Percentiles rank a stretch among this genome's conserved stretches.
Evolutionary conservation across 129 eudicot species (phyloP).

Genomic region (Smallanthus sonchifolius): DNA sequence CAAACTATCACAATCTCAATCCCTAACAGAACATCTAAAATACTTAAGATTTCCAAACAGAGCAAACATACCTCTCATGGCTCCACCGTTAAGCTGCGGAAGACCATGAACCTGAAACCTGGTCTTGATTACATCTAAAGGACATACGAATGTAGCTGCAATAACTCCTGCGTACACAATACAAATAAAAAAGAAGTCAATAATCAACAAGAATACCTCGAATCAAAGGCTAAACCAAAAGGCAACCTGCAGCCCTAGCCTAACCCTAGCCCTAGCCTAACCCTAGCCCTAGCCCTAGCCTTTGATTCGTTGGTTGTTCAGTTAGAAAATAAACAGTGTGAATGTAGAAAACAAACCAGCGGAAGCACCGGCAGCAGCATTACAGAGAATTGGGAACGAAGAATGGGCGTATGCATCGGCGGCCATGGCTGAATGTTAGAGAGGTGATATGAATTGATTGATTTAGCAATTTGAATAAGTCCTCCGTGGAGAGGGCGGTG

Average conservation of each 20-base stretch:
- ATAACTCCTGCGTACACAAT: constrained; percentile 59
- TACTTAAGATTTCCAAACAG: background rate
- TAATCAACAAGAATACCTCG: background rate
- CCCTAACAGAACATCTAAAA: constrained; percentile 2
- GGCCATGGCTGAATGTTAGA: constrained; percentile 37
- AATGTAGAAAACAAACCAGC: constrained; percentile 48
- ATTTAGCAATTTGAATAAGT: constrained; percentile 21
- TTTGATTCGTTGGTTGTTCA: background rate
- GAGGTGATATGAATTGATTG: background rate
- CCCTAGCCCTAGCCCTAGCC: background rate
- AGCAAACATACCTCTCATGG: constrained; percentile 46
- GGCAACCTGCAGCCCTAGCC: background rate
- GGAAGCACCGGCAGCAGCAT: constrained; percentile 95
- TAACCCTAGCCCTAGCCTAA: background rate
- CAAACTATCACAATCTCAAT: background rate
- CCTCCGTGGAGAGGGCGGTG: constrained; percentile 74
- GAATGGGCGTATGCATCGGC: constrained; percentile 50
- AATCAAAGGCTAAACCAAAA: background rate
- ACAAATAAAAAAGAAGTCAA: background rate
- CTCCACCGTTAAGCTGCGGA: constrained; percentile 50
- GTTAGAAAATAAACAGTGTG: background rate
- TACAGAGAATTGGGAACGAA: constrained; percentile 58
- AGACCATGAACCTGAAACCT: constrained; percentile 95
- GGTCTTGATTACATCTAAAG: constrained; percentile 95
- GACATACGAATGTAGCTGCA: constrained; percentile 97